Evolutionary conservation across 768 basidiomycete genomes (phyloP).

Genomic region (Dioszegia aurantiaca): DNA sequence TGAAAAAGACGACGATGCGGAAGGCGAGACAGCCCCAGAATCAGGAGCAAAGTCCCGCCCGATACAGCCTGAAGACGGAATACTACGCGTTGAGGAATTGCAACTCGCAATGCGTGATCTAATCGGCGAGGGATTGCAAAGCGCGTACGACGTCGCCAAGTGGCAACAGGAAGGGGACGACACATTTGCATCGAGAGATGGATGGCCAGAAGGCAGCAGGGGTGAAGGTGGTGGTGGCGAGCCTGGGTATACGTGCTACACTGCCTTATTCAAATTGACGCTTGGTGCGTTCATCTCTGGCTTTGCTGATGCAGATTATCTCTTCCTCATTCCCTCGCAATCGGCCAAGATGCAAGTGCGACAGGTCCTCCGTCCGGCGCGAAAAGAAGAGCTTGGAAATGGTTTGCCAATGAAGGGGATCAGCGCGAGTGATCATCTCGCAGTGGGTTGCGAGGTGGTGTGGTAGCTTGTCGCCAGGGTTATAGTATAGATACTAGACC

Average conservation of each 20-base stretch:
- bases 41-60: slow-evolving; percentile 71
- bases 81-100: slow-evolving; percentile 65
- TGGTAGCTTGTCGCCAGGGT: slow-evolving; percentile 28
- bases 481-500: not conserved
- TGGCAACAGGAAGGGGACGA: slow-evolving; percentile 25
- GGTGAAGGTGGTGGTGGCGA: slow-evolving; percentile 54
- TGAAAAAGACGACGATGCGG: slow-evolving; percentile 50
- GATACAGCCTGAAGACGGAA: slow-evolving; percentile 63
- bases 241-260: slow-evolving; percentile 84
- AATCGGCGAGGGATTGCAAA: slow-evolving; percentile 55
- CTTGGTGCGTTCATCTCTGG: slow-evolving; percentile 59
- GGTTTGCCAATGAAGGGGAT: slow-evolving; percentile 78
- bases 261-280: slow-evolving; percentile 78
- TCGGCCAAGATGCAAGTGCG: slow-evolving; percentile 52
- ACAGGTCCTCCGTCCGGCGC: slow-evolving; percentile 65
- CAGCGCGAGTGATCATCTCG: slow-evolving; percentile 83
- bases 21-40: slow-evolving; percentile 43
- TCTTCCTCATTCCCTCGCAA: slow-evolving; percentile 62
- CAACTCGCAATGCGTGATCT: slow-evolving; percentile 55
- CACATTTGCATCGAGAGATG: slow-evolving; percentile 61
- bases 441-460: slow-evolving; percentile 63
- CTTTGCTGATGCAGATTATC: slow-evolving; percentile 67
- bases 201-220: slow-evolving; percentile 13
- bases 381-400: slow-evolving; percentile 60
- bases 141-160: slow-evolving; percentile 61